These are phyloP conservation scores for Penicillium desertorum DNA, from an alignment of 495 filamentous ascomycete genomes.

Conservation along the genomic window DNA sequence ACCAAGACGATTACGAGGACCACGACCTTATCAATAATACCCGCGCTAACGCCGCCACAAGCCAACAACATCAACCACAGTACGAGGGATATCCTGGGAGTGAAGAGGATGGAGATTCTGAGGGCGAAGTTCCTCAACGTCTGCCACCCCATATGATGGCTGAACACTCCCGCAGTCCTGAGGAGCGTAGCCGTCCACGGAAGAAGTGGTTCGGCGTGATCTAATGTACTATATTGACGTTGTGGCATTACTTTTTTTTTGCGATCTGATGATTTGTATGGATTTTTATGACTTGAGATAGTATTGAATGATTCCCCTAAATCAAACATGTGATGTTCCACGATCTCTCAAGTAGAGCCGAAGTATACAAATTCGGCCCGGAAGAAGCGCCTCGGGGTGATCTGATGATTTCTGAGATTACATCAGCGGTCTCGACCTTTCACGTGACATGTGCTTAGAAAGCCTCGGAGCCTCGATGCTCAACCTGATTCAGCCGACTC, in stretches of 20 bases:
- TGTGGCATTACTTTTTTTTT: conserved; percentile 9
- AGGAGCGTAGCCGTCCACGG: conserved; percentile 20
- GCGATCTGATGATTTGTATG: conserved; percentile 11
- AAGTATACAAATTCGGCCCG: not conserved
- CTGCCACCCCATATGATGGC: conserved; percentile 21
- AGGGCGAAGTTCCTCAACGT: conserved; percentile 22
- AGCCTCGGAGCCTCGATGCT: conserved; percentile 28
- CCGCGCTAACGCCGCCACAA: conserved; percentile 26
- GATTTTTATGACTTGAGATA: conserved; percentile 7
- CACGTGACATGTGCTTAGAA: conserved; percentile 33
- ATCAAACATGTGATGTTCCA: not conserved
- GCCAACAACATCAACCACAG: conserved; percentile 14
- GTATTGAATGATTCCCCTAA: conserved; percentile 6
- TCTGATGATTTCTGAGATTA: conserved; percentile 5
- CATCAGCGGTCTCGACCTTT: conserved; percentile 24
- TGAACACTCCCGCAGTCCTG: conserved; percentile 10
- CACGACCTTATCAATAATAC: conserved; percentile 31
- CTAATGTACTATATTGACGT: conserved; percentile 27
- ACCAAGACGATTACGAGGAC: conserved; percentile 32
- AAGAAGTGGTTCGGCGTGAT: conserved; percentile 46
- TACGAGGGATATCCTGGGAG: conserved; percentile 31
- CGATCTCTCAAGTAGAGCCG: not conserved
- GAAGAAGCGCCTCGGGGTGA: conserved; percentile 10
- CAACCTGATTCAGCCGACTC: conserved; percentile 26
- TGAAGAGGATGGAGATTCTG: conserved; percentile 26